phyloP scores from a whole-genome alignment of 495 filamentous ascomycete species.

The Hypoxylon subgilvum region DNA sequence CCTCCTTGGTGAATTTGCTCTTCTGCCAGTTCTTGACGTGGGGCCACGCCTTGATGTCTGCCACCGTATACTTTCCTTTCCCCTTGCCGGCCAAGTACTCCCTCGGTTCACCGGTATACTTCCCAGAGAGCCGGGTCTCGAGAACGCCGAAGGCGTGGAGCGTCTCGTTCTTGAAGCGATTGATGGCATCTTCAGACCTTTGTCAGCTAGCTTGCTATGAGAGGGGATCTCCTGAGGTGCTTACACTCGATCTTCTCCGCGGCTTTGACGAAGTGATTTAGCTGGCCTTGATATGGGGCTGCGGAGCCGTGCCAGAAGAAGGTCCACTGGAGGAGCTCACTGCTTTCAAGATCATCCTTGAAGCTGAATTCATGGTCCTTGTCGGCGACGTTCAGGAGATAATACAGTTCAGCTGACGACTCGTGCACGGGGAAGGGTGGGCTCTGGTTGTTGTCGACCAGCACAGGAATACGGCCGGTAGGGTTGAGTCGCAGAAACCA shows the following conservation, averaged over 20 bases:
- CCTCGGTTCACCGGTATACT: conserved; percentile 51
- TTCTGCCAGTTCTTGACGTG: conserved; percentile 57
- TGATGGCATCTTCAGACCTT: conserved; percentile 53
- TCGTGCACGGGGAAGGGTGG: conserved; percentile 61
- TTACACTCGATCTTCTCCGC: conserved; percentile 57
- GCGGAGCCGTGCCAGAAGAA: conserved; percentile 60
- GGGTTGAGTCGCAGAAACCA: conserved; percentile 63
- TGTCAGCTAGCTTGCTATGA: neutral
- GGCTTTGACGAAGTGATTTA: conserved; percentile 44
- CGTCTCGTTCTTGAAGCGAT: conserved; percentile 60
- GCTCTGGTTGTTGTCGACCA: conserved; percentile 57
- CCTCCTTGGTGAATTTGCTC: conserved; percentile 52
- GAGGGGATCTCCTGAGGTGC: conserved; percentile 12
- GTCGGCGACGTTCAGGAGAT: conserved; percentile 56
- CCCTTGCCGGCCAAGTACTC: conserved; percentile 62
- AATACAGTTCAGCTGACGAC: conserved; percentile 59
- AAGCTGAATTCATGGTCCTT: conserved; percentile 56
- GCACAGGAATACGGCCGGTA: conserved; percentile 58
- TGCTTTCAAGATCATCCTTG: conserved; percentile 51
- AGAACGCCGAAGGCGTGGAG: conserved; percentile 60
- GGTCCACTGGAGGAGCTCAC: conserved; percentile 52
- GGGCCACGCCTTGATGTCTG: conserved; percentile 64
- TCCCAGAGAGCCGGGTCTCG: conserved; percentile 57
- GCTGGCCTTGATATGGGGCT: conserved; percentile 52
- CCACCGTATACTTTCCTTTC: conserved; percentile 60